Base-by-base conservation (phyloP, 2,329 filamentous ascomycete genomes). In the Meredithiella fracta region DNA sequence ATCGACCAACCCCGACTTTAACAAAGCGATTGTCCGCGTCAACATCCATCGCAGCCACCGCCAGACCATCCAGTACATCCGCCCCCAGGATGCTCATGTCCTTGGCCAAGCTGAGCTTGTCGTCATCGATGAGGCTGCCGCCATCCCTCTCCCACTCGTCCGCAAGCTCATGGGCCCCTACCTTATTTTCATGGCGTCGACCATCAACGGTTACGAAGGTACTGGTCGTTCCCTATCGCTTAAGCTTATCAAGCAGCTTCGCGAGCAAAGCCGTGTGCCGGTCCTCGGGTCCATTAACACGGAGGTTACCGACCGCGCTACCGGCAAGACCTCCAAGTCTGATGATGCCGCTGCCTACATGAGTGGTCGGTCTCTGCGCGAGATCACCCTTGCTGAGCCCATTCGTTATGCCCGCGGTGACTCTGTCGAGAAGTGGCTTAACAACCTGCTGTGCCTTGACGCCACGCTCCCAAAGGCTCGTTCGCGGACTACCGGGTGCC, bases 171-270 rank as follows among this genome's bases (percentile, higher is more conserved):
- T 98, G 80, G 92, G 92, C 0, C 91, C 91, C 14, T 98, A 98
- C 68, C 74, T 98, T 38, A 89, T 97, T 7, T 98, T 98, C 70
- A 97, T 98, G 92, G 89, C 94, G 0, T 98, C 92, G 0, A 98
- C 92, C 1, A 96, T 98, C 71, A 97, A 97, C 66, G 92, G 92
- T 58, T 98, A 98, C 67, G 92, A 98, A 72, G 92, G 92, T 57
- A 98, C 92, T 5, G 92, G 92, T 42, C 82, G 92, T 58, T 97
- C 92, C 1, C 76, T 98, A 4, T 97, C 92, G 0, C 73, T 98
- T 55, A 98, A 98, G 71, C 76, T 98, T 61, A 96, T 98, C 61
- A 94, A 97, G 67, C 91, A 98, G 69, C 79, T 98, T 23, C 83
- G 92, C 58, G 91, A 98, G 64, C 90, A 98, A 66, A 94, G 91